Evolutionary conservation across 495 filamentous ascomycete species (phyloP).

Genomic region (Penicillium chermesinum): DNA sequence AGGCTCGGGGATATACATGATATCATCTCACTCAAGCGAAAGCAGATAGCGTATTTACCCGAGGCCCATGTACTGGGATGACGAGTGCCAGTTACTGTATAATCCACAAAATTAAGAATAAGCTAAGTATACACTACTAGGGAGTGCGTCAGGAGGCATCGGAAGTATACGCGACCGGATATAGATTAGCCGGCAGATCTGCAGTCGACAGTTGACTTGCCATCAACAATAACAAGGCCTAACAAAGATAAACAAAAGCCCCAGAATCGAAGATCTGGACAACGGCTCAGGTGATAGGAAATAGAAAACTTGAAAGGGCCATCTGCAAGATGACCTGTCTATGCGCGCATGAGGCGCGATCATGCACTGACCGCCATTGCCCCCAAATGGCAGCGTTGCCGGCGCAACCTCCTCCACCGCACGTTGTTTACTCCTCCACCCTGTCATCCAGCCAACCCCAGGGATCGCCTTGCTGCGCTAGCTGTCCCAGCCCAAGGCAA

Average conservation of each 20-base stretch:
- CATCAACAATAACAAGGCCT: neutral
- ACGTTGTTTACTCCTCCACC: slow-evolving; percentile 37
- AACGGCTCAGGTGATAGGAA: neutral
- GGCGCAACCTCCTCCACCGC: slow-evolving; percentile 32
- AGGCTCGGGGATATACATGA: neutral
- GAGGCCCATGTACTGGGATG: too few species aligned
- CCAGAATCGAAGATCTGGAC: neutral
- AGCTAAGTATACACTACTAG: too few species aligned
- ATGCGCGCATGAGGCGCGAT: neutral
- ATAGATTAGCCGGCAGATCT: neutral
- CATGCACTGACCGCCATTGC: slow-evolving; percentile 20
- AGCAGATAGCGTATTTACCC: neutral
- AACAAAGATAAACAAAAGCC: neutral
- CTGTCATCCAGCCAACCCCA: slow-evolving; percentile 23
- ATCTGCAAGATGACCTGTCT: slow-evolving; percentile 8
- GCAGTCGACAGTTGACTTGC: neutral
- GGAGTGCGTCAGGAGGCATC: too few species aligned
- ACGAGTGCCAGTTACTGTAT: too few species aligned
- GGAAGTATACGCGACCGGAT: neutral
- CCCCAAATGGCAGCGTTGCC: slow-evolving; percentile 27
- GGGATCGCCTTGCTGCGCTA: slow-evolving; percentile 24
- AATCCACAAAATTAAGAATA: too few species aligned
- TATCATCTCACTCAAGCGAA: neutral
- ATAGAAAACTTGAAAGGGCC: neutral
- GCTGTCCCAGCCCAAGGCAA: slow-evolving; percentile 8